Conservation (phyloP, 2,329 filamentous ascomycete genomes). For the Phaeosphaeriaceae sp. region DNA sequence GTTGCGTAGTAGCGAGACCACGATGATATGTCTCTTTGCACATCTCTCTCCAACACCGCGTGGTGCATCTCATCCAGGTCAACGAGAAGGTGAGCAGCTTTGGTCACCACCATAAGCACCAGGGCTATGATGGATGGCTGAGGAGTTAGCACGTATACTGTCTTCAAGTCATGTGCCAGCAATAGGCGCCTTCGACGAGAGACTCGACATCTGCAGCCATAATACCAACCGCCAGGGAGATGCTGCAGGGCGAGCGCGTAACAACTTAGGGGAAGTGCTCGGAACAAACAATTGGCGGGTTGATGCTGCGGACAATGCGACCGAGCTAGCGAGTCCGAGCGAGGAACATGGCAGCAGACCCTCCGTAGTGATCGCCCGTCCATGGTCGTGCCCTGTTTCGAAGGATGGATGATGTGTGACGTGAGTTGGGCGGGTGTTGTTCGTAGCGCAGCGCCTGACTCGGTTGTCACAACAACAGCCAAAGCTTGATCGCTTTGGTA, state of each 20-base stretch:
- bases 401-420: slow-evolving; percentile 11
- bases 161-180: background rate
- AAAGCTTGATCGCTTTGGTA: slow-evolving; percentile 20
- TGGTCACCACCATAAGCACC: background rate
- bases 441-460: slow-evolving; percentile 14
- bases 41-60: background rate
- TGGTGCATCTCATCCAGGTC: too few relatives aligned
- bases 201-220: background rate
- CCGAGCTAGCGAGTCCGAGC: background rate
- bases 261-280: background rate
- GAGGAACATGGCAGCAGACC: background rate
- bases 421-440: slow-evolving; percentile 20
- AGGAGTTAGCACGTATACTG: too few relatives aligned
- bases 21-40: background rate
- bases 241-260: background rate
- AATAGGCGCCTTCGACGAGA: background rate
- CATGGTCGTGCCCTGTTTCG: slow-evolving; percentile 6
- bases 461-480: slow-evolving; percentile 27
- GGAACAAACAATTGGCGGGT: background rate
- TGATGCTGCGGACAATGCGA: background rate
- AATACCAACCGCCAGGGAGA: background rate
- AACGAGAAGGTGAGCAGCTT: too few relatives aligned
- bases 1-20: background rate
- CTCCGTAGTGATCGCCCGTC: background rate
- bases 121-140: background rate